Conservation (phyloP, 331 rosid genomes). For the Rosa hybrid region DNA sequence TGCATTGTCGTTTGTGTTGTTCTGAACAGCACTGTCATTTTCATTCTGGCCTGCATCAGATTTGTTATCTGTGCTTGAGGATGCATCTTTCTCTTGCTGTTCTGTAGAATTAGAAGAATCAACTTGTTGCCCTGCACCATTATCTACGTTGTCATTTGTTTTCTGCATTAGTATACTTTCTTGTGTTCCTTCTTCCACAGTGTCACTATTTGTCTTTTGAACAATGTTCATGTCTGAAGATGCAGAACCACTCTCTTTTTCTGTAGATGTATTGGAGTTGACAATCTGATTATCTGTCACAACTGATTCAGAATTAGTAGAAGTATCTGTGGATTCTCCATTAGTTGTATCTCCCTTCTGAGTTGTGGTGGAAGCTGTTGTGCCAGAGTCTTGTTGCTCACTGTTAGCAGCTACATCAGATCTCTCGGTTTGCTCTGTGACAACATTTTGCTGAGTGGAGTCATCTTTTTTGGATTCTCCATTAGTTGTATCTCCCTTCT, state of each 20-base stretch:
- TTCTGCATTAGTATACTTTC: constrained; percentile 39
- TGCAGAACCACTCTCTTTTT: constrained; percentile 11
- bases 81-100: constrained; percentile 40
- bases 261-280: constrained; percentile 14
- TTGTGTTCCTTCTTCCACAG: constrained; percentile 35
- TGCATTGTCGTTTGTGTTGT: constrained; percentile 26
- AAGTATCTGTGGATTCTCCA: constrained; percentile 42
- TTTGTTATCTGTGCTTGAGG: constrained; percentile 42
- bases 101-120: constrained; percentile 45
- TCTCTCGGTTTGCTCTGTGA: constrained; percentile 29
- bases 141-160: constrained; percentile 35
- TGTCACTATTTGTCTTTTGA: constrained; percentile 35
- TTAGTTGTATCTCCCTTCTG: constrained; percentile 38
- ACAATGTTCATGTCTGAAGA: constrained; percentile 12
- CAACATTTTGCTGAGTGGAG: constrained; percentile 29
- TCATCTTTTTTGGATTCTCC: constrained; percentile 31
- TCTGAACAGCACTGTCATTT: constrained; percentile 20
- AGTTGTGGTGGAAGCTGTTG: constrained; percentile 30
- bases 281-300: background rate
- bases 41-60: constrained; percentile 31
- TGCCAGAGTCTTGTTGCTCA: constrained; percentile 39
- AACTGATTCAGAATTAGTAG: constrained; percentile 23
- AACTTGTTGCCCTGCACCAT: constrained; percentile 44
- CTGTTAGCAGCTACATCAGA: constrained; percentile 32
- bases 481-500: constrained; percentile 32